phyloP scores from a whole-genome alignment of 371 early-diverging fungal genomes.

The Mucor saturninus region DNA sequence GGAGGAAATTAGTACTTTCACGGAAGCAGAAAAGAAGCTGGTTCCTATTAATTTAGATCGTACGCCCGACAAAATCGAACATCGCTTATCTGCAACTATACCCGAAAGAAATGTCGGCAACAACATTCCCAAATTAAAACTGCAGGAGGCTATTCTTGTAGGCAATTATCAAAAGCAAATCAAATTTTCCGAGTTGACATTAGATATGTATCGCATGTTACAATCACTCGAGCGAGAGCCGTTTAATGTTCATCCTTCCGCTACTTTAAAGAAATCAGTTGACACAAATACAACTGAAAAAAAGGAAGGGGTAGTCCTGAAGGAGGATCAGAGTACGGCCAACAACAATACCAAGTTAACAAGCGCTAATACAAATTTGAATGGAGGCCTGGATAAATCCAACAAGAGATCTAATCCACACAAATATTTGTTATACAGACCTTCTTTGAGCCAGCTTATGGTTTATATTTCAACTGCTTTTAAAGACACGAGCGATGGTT shows the following conservation, averaged over 20 bases:
- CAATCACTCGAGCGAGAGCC: slow-evolving; percentile 77
- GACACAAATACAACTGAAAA: slow-evolving; percentile 14
- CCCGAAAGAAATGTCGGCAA: slow-evolving; percentile 55
- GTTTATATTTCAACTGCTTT: slow-evolving; percentile 90
- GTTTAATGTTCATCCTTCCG: slow-evolving; percentile 13
- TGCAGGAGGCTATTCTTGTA: slow-evolving; percentile 95
- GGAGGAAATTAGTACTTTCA: slow-evolving; percentile 87
- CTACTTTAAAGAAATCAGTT: slow-evolving; percentile 3
- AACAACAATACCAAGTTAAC: neutral
- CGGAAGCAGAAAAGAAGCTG: slow-evolving; percentile 89
- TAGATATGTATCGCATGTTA: slow-evolving; percentile 96
- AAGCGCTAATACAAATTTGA: neutral
- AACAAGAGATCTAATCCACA: slow-evolving; percentile 81
- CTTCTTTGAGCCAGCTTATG: slow-evolving; percentile 85
- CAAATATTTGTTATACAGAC: slow-evolving; percentile 90
- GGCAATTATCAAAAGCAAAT: slow-evolving; percentile 91
- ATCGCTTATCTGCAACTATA: slow-evolving; percentile 64
- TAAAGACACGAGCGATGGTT: slow-evolving; percentile 86
- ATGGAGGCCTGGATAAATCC: neutral
- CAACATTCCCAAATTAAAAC: slow-evolving; percentile 39
- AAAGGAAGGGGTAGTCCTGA: neutral
- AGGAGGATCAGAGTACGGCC: slow-evolving; percentile 2
- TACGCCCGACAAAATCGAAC: slow-evolving; percentile 63
- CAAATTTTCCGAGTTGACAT: slow-evolving; percentile 93
- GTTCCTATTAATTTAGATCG: slow-evolving; percentile 71